Evolutionary conservation across 805 yeast genomes (phyloP).

Genomic region (Sungouiella thailandica): DNA sequence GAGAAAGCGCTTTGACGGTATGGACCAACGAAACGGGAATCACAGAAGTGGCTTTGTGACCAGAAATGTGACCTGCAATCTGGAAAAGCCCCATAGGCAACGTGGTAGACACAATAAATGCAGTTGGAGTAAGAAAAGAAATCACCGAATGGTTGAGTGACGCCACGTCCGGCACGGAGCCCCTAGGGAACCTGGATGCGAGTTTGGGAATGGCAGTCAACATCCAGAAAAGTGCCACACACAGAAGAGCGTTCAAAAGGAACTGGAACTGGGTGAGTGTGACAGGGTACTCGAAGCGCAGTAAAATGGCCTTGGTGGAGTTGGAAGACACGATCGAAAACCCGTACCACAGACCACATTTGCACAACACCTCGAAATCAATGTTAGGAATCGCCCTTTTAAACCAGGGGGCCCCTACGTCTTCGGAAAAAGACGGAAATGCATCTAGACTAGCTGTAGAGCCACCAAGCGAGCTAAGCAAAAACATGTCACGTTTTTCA

Average conservation of each 20-base stretch:
- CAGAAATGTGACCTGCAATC: conserved; percentile 83
- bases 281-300: conserved; percentile 71
- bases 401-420: neutral
- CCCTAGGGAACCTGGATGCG: conserved; percentile 15
- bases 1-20: conserved; percentile 88
- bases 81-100: conserved; percentile 95
- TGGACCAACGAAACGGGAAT: conserved; percentile 95
- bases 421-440: neutral
- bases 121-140: conserved; percentile 51
- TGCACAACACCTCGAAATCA: conserved; percentile 14
- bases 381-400: conserved; percentile 6
- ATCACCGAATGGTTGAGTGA: conserved; percentile 20
- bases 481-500: conserved; percentile 11
- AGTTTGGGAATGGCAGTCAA: conserved; percentile 26
- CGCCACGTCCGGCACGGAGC: conserved; percentile 16
- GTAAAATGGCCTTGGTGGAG: conserved; percentile 72
- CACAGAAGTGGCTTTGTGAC: conserved; percentile 86
- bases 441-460: conserved; percentile 1
- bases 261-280: conserved; percentile 88
- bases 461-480: neutral
- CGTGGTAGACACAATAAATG: conserved; percentile 54
- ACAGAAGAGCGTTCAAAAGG: conserved; percentile 59
- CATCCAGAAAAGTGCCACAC: conserved; percentile 39
- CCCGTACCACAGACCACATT: conserved; percentile 78
- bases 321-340: conserved; percentile 78